phyloP scores from a whole-genome alignment of 345 rosid species.

The Sonneratia alba region DNA sequence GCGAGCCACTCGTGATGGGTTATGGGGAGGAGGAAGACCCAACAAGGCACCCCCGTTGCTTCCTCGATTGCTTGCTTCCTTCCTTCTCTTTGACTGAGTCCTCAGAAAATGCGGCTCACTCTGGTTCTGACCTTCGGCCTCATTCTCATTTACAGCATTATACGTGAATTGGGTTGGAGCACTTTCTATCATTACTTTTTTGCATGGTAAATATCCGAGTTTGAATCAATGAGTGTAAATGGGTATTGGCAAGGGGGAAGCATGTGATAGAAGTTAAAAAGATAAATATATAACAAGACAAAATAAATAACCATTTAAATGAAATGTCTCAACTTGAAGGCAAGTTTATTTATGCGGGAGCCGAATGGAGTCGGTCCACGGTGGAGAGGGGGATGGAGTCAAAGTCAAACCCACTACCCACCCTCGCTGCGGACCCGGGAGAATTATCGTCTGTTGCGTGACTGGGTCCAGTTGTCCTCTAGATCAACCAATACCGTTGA shows the following conservation, averaged over 20 bases:
- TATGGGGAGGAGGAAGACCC: neutral
- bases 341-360: neutral
- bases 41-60: neutral
- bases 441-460: neutral
- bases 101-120: conserved; percentile 15
- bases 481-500: conserved; percentile 17
- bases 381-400: conserved; percentile 17
- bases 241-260: no score
- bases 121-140: no score
- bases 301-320: no score
- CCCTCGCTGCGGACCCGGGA: neutral
- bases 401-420: conserved; percentile 10
- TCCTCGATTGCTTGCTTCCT: neutral
- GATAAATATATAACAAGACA: no score
- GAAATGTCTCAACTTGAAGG: neutral
- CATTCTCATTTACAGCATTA: no score
- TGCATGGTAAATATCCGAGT: no score
- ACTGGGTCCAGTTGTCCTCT: neutral
- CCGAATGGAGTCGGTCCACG: conserved; percentile 19
- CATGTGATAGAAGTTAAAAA: no score
- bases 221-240: no score
- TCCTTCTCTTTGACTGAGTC: conserved; percentile 2
- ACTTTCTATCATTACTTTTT: no score
- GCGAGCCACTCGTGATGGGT: no score
- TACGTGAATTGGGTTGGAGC: no score